These are phyloP conservation scores for Metschnikowia bowlesiae DNA, from an alignment of 805 yeast species.

Conservation along the genomic window DNA sequence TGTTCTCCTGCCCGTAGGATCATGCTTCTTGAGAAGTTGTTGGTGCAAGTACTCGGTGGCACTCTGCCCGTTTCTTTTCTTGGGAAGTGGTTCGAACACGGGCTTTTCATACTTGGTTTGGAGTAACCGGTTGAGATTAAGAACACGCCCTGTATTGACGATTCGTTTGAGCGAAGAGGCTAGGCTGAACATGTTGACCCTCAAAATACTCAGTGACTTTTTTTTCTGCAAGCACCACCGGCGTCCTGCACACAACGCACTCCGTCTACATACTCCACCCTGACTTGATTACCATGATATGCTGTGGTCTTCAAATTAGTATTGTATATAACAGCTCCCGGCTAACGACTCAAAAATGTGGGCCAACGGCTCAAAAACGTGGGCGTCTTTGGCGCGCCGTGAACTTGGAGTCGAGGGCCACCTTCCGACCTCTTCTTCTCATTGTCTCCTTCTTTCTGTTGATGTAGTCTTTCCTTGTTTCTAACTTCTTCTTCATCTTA, in stretches of 20 bases:
- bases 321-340: background rate
- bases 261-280: background rate
- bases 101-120: slow-evolving; percentile 13
- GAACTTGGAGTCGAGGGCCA: slow-evolving; percentile 85
- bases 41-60: slow-evolving; percentile 44
- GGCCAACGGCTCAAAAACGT: slow-evolving; percentile 29
- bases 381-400: slow-evolving; percentile 70
- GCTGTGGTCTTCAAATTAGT: background rate
- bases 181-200: slow-evolving; percentile 8
- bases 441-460: slow-evolving; percentile 87
- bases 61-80: slow-evolving; percentile 43
- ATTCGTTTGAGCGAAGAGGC: slow-evolving; percentile 3
- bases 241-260: slow-evolving; percentile 2
- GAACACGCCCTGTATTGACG: slow-evolving; percentile 1
- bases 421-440: slow-evolving; percentile 85
- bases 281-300: background rate
- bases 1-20: slow-evolving; percentile 67
- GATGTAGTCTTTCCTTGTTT: slow-evolving; percentile 76
- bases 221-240: background rate
- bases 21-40: slow-evolving; percentile 56
- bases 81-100: slow-evolving; percentile 50
- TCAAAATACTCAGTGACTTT: slow-evolving; percentile 1
- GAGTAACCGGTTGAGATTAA: background rate
- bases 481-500: slow-evolving; percentile 52
- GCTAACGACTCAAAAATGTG: slow-evolving; percentile 27